Evolutionary conservation across 2,329 filamentous ascomycete genomes (phyloP), one percentile per base, ranked within the genome.

Genomic region (Aureobasidium mangrovei): DNA sequence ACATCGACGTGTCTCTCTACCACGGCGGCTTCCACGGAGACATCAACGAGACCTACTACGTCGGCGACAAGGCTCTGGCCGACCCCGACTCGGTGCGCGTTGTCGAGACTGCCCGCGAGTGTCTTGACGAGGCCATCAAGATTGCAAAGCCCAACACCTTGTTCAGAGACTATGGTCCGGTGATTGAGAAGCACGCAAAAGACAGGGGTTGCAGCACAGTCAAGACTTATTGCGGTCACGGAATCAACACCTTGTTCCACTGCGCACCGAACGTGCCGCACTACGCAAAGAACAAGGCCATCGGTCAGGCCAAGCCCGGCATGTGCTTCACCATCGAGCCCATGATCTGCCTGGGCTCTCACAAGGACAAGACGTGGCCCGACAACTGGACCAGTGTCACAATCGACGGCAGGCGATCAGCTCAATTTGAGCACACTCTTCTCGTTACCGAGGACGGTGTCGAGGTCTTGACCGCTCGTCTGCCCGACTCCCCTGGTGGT

Each of bases 311-410:
- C 57, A 96, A 96, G 74, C 85, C 88, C 0, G 93, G 93, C 53
- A 96, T 97, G 90, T 95, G 90, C 60, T 98, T 98, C 65, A 98
- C 93, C 0, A 98, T 98, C 58, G 93, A 98, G 74, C 93, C 93
- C 12, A 98, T 98, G 93, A 91, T 98, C 67, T 90, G 89, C 39
- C 71, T 96, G 54, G 93, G 93, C 56, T 91, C 88, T 58, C 88
- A 95, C 71, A 83, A 83, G 59, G 93, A 98, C 67, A 86, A 93
- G 69, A 97, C 90, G 0, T 98, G 93, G 93, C 93, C 93, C 0
- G 93, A 98, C 69, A 89, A 97, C 74, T 98, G 93, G 93, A 98
- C 93, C 1, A 95, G 90, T 70, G 88, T 88, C 4, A 98, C 93
- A 0, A 81, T 84, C 55, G 93, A 98, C 68, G 93, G 93, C 48